A percentile compares a stretch with the other conserved stretches of the same genome.
Conservation (phyloP, 164 flowering plant genomes). For the Annona squamosa region DNA sequence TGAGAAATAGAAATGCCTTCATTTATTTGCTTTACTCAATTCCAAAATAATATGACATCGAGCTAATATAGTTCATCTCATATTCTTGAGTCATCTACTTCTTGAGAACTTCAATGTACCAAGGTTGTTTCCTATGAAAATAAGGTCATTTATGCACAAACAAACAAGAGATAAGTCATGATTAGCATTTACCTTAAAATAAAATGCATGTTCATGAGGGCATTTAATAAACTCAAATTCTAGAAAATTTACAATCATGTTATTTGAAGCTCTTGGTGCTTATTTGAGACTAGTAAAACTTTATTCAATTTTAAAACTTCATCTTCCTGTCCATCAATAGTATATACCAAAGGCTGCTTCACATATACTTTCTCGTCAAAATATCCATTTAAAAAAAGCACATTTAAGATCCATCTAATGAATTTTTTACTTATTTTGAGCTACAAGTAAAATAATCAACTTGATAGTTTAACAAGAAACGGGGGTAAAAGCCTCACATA, state of each 20-base stretch:
- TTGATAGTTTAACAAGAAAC: background rate
- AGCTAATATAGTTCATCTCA: background rate
- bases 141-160: background rate
- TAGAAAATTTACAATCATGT: background rate
- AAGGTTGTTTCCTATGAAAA: background rate
- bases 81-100: background rate
- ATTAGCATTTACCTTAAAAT: background rate
- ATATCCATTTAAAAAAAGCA: background rate
- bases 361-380: background rate
- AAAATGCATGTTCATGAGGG: background rate
- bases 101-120: background rate
- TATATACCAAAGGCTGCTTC: background rate
- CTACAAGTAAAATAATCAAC: background rate
- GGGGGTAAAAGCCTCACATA: background rate
- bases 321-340: background rate
- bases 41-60: background rate
- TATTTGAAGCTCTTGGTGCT: background rate
- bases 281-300: background rate
- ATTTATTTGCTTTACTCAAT: background rate
- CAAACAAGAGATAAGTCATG: background rate
- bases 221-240: background rate
- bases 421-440: background rate
- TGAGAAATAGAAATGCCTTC: background rate
- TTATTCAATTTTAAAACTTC: too few relatives aligned
- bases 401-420: background rate